phyloP scores from a whole-genome alignment of 306 rosid species.

The Boehmeria nivea region DNA sequence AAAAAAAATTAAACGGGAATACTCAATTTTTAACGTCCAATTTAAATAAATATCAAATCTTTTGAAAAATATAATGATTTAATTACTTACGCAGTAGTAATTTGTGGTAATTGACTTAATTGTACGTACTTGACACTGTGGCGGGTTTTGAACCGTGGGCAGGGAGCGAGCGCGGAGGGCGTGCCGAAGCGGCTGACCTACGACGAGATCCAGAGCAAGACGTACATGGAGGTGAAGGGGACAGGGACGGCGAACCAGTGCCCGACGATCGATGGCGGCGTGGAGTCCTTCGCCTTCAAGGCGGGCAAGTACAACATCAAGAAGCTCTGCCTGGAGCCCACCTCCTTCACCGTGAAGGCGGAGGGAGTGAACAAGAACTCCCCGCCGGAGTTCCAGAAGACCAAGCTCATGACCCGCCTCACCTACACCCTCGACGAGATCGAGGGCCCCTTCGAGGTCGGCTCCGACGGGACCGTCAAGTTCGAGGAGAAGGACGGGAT shows the following conservation, averaged over 20 bases:
- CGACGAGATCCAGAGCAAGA: slow-evolving; percentile 95
- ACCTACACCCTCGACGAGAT: slow-evolving; percentile 96
- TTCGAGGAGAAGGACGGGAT: slow-evolving; percentile 91
- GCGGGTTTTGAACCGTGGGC: slow-evolving; percentile 1
- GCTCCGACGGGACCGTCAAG: slow-evolving; percentile 59
- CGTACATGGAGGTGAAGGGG: slow-evolving; percentile 89
- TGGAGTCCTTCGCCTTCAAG: slow-evolving; percentile 67
- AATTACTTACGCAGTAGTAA: no score
- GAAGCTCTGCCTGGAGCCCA: slow-evolving; percentile 84
- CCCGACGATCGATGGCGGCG: slow-evolving; percentile 86
- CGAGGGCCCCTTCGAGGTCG: slow-evolving; percentile 87
- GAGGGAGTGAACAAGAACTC: slow-evolving; percentile 82
- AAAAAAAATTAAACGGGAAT: no score
- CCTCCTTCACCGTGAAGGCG: slow-evolving; percentile 94
- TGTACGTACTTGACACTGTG: no score
- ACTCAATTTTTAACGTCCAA: no score
- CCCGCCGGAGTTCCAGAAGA: slow-evolving; percentile 78
- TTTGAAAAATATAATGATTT: no score
- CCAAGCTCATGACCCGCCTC: slow-evolving; percentile 96
- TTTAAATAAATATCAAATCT: no score
- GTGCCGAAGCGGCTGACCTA: slow-evolving; percentile 75
- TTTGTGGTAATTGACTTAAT: no score
- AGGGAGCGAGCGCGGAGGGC: slow-evolving; percentile 97
- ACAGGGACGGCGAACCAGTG: slow-evolving; percentile 95
- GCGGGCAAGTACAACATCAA: slow-evolving; percentile 74